These are phyloP conservation scores for Mollisiaceae sp. DNA, from an alignment of 2,329 filamentous ascomycete genomes.

Conservation along the genomic window DNA sequence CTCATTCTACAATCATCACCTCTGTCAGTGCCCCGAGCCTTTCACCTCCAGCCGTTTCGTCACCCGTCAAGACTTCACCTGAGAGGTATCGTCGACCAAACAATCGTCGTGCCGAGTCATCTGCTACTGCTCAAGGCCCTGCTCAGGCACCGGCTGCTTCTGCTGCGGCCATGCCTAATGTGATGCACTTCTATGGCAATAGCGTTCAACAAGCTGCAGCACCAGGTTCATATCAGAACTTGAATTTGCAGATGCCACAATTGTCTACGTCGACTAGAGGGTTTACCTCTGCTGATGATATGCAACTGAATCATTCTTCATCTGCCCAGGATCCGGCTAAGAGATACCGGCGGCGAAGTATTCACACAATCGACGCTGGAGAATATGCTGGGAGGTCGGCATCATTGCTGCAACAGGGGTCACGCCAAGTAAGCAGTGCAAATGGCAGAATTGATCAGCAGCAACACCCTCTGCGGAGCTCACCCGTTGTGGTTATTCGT, in stretches of 20 bases:
- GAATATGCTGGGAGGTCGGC: slow-evolving; percentile 28
- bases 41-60: slow-evolving; percentile 49
- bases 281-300: slow-evolving; percentile 36
- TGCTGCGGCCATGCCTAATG: slow-evolving; percentile 58
- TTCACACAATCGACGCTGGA: slow-evolving; percentile 66
- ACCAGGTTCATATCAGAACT: slow-evolving; percentile 29
- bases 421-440: slow-evolving; percentile 38
- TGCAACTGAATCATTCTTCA: slow-evolving; percentile 61
- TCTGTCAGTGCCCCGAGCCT: slow-evolving; percentile 53
- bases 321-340: slow-evolving; percentile 70
- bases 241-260: slow-evolving; percentile 39
- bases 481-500: slow-evolving; percentile 36
- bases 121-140: slow-evolving; percentile 37
- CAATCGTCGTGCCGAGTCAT: slow-evolving; percentile 53
- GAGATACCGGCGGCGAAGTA: slow-evolving; percentile 80
- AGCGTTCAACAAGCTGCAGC: slow-evolving; percentile 39
- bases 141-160: slow-evolving; percentile 44
- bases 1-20: slow-evolving; percentile 50
- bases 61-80: slow-evolving; percentile 70
- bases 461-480: slow-evolving; percentile 42
- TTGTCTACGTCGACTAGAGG: slow-evolving; percentile 28
- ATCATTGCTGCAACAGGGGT: slow-evolving; percentile 37
- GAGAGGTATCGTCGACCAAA: slow-evolving; percentile 81
- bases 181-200: slow-evolving; percentile 60
- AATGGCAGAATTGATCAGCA: slow-evolving; percentile 41